phyloP scores from a whole-genome alignment of 306 rosid species.

The Adenanthera pavonina region DNA sequence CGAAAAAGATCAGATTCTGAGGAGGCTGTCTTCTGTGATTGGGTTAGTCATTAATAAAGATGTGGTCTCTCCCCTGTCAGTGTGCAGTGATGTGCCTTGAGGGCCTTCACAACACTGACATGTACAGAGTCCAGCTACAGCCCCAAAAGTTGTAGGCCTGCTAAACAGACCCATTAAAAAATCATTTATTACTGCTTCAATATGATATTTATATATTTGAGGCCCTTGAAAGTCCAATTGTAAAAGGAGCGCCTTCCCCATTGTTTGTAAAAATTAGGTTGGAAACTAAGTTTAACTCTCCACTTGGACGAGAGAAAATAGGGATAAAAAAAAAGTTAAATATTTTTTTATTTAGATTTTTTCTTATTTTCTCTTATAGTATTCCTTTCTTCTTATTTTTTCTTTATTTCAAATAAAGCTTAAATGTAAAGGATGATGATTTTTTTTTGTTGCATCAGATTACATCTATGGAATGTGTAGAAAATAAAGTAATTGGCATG shows the following conservation, averaged over 20 bases:
- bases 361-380: too few species aligned
- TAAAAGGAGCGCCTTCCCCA: too few species aligned
- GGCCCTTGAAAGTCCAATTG: neutral
- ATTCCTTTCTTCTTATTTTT: too few species aligned
- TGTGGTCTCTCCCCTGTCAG: neutral
- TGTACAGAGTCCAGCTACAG: neutral
- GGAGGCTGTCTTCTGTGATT: neutral
- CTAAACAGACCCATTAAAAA: conserved; percentile 14
- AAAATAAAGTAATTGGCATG: neutral
- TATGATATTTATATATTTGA: neutral
- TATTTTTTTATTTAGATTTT: too few species aligned
- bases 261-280: too few species aligned
- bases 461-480: neutral
- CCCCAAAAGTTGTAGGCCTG: neutral
- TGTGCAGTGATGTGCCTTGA: neutral
- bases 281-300: too few species aligned
- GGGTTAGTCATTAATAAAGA: neutral
- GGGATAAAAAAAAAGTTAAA: too few species aligned
- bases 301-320: too few species aligned
- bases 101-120: conserved; percentile 2
- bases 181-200: neutral
- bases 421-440: neutral
- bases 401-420: too few species aligned
- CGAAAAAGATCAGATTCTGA: neutral
- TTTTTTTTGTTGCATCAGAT: neutral